These are phyloP conservation scores for Cyberlindnera americana DNA, from an alignment of 805 yeast genomes.

Conservation along the genomic window DNA sequence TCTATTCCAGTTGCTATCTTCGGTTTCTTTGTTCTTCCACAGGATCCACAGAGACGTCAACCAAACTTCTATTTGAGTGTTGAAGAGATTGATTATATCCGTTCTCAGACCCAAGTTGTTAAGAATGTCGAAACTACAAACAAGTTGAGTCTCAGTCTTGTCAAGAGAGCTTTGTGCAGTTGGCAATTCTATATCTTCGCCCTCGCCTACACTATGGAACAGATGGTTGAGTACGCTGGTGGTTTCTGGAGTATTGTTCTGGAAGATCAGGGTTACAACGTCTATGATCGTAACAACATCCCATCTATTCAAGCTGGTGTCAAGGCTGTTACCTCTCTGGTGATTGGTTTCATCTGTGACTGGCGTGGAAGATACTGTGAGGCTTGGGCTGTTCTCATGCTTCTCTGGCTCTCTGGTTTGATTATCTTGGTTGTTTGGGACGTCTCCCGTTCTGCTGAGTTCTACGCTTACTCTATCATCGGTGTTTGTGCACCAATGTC, in stretches of 20 bases:
- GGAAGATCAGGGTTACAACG: slow-evolving; percentile 21
- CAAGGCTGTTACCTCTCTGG: slow-evolving; percentile 17
- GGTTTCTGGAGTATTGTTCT: slow-evolving; percentile 19
- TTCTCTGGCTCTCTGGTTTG: slow-evolving; percentile 18
- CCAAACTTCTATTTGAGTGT: slow-evolving; percentile 16
- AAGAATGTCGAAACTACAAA: slow-evolving; percentile 19
- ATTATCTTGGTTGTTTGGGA: slow-evolving; percentile 16
- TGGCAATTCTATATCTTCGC: slow-evolving; percentile 24
- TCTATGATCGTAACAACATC: slow-evolving; percentile 24
- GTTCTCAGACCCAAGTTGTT: slow-evolving; percentile 12
- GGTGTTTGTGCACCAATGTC: slow-evolving; percentile 20
- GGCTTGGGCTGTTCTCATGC: slow-evolving; percentile 6
- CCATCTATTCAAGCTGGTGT: slow-evolving; percentile 21
- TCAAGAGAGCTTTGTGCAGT: slow-evolving; percentile 19
- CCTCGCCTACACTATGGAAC: slow-evolving; percentile 16
- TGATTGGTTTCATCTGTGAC: slow-evolving; percentile 21
- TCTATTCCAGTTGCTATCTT: slow-evolving; percentile 48
- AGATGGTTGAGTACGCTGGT: slow-evolving; percentile 11
- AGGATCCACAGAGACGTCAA: slow-evolving; percentile 26
- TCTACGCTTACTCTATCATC: slow-evolving; percentile 16
- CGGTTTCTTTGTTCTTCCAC: slow-evolving; percentile 47
- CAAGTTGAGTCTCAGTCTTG: slow-evolving; percentile 12
- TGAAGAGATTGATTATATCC: slow-evolving; percentile 18
- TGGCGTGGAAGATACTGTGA: slow-evolving; percentile 21
- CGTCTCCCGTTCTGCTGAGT: slow-evolving; percentile 17